Evolutionary conservation across 306 rosid species (phyloP).

Genomic region (Glycine tomentella): DNA sequence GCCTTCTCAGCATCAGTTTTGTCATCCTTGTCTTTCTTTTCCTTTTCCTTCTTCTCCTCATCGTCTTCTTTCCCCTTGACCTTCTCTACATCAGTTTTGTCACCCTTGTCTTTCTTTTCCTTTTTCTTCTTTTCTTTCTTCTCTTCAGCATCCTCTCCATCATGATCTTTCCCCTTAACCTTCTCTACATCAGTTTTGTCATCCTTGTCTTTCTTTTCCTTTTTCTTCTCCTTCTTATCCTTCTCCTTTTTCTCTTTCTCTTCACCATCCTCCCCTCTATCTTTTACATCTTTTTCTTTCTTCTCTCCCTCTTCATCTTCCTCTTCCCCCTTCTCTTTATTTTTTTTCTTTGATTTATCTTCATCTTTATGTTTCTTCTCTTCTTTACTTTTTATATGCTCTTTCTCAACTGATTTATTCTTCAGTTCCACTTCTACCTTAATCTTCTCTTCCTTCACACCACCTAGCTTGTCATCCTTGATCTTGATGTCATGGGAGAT

Average conservation of each 20-base stretch:
- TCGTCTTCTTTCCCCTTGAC: too few species aligned
- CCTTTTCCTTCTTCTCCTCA: conserved; percentile 5
- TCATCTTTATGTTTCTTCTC: conserved; percentile 56
- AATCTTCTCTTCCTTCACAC: conserved; percentile 51
- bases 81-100: background rate
- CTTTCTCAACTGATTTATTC: conserved; percentile 54
- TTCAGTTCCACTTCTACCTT: conserved; percentile 53
- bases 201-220: conserved; percentile 12
- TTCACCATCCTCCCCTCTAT: background rate
- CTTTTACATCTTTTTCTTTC: conserved; percentile 20
- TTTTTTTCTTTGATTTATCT: conserved; percentile 38
- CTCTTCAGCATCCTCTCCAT: too few species aligned
- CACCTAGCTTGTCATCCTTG: conserved; percentile 45
- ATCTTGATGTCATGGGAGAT: conserved; percentile 48
- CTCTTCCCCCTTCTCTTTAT: conserved; percentile 33
- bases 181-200: background rate
- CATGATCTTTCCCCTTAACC: background rate
- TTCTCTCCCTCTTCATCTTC: background rate
- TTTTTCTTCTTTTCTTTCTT: background rate
- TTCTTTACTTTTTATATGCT: conserved; percentile 35
- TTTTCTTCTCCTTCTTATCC: conserved; percentile 29
- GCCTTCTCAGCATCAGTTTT: background rate
- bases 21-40: conserved; percentile 14
- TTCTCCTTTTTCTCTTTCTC: background rate
- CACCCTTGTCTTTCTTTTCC: background rate